Conservation (phyloP, 2,329 filamentous ascomycete species). For the Fusarium redolens region DNA sequence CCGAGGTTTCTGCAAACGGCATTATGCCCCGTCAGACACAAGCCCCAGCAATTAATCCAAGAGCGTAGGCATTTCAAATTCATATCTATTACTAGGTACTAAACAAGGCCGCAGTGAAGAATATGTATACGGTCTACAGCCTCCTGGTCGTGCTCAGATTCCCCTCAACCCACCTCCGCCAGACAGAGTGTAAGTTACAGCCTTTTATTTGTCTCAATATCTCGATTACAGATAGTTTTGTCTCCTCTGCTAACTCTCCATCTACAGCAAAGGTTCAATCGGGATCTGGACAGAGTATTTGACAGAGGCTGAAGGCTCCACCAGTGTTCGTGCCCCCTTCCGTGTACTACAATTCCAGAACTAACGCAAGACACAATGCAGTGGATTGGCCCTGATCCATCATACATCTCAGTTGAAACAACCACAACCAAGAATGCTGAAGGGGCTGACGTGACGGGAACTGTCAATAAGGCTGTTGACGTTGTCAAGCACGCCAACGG, state of each 20-base stretch:
- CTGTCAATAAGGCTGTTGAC: conserved; percentile 1
- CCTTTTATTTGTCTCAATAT: not conserved
- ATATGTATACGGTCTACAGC: not conserved
- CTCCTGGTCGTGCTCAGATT: not conserved
- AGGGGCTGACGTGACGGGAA: not conserved
- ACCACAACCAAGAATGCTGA: conserved; percentile 4
- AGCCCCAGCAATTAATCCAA: not conserved
- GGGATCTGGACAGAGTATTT: conserved; percentile 10
- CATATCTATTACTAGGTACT: not conserved
- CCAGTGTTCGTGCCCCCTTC: not conserved
- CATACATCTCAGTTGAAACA: conserved; percentile 2
- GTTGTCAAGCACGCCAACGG: not conserved
- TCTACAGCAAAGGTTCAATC: not conserved
- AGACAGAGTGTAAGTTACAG: not conserved
- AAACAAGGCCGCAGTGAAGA: not conserved
- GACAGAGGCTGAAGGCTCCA: not conserved
- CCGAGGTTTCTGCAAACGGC: not conserved
- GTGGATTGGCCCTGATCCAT: conserved; percentile 6
- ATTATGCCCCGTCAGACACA: not conserved
- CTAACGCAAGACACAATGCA: not conserved
- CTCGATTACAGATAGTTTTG: not conserved
- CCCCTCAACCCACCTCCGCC: not conserved
- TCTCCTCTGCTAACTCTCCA: not conserved
- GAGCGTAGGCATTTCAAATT: not conserved
- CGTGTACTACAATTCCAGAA: not conserved